Base-by-base conservation (phyloP, 2,329 filamentous ascomycete species). In the Chaetothyriales sp. region DNA sequence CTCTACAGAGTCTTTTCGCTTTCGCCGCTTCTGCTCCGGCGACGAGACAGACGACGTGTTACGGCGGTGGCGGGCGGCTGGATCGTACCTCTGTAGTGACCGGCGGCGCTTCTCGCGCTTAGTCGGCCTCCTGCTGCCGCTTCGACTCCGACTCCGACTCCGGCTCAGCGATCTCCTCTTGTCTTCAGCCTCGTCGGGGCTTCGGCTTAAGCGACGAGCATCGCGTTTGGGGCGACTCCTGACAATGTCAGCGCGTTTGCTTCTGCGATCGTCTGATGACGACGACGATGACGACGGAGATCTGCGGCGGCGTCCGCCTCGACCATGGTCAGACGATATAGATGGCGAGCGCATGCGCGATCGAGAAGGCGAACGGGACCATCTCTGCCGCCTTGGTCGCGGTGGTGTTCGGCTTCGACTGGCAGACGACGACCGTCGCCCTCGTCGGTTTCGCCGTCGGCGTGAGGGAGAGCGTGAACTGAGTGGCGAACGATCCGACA, bases 161-260 rank as follows among this genome's bases (percentile, higher is more conserved):
- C 32, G 12, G 10, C 53, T 62, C 51, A 62, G 65, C 44, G 60
- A 60, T 49, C 63, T 64, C 44, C 54, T 62, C 50, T 64, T 61
- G 56, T 54, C 64, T 54, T 66, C 62, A 26, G 59, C 58, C 42
- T 58, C 63, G 48, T 62, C 60, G 54, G 61, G 61, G 58, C 65
- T 68, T 49, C 62, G 68, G 59, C 69, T 73, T 55, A 64, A 61
- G 48, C 66, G 67, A 53, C 64, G 66, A 58, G 61, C 66, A 61
- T 73, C 70, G 58, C 65, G 67, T 59, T 60, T 59, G 55, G 62
- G 64, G 57, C 63, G 63, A 59, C 61, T 71, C 63, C 72, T 73
- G 61, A 64, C 67, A 69, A 70, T 59, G 72, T 75, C 71, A 74
- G 72, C 68, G 57, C 68, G 65, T 60, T 65, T 66, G 64, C 60